Conservation (phyloP, 2,329 filamentous ascomycete species). For the Neofusicoccum kwambonambiense region DNA sequence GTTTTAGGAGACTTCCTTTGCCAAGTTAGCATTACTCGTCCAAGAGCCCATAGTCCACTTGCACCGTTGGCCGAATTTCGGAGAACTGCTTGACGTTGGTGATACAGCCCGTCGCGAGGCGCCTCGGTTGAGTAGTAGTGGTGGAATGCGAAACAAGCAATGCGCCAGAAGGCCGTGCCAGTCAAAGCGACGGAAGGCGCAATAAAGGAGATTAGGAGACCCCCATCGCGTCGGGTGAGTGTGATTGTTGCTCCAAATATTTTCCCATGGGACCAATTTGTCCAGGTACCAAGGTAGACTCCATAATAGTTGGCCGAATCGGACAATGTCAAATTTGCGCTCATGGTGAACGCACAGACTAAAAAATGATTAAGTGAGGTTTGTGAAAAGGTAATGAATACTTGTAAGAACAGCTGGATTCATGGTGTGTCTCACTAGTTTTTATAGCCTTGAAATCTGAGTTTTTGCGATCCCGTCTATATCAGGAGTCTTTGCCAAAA, state of each 20-base stretch:
- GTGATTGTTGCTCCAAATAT: slow-evolving; percentile 24
- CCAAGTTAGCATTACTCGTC: background rate
- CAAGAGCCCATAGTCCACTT: background rate
- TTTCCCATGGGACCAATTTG: slow-evolving; percentile 28
- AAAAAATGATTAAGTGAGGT: no score
- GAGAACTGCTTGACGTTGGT: slow-evolving; percentile 21
- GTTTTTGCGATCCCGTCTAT: no score
- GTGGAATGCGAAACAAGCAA: slow-evolving; percentile 25
- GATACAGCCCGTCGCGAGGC: slow-evolving; percentile 26
- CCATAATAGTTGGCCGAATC: background rate
- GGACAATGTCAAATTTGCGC: no score
- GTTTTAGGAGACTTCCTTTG: background rate
- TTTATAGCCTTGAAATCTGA: no score
- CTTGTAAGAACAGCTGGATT: no score
- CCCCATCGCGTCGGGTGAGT: slow-evolving; percentile 28
- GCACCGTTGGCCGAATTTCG: slow-evolving; percentile 13
- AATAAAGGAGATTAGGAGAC: slow-evolving; percentile 34
- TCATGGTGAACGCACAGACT: no score
- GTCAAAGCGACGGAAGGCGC: slow-evolving; percentile 32
- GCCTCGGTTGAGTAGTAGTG: slow-evolving; percentile 20
- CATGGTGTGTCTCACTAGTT: no score
- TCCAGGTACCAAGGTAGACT: slow-evolving; percentile 18
- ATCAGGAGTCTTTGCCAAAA: no score
- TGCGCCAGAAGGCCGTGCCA: slow-evolving; percentile 24
- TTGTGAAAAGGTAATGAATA: no score